These are phyloP conservation scores for Aspergillus fijiensis DNA, from an alignment of 2,329 filamentous ascomycete genomes.

Conservation along the genomic window DNA sequence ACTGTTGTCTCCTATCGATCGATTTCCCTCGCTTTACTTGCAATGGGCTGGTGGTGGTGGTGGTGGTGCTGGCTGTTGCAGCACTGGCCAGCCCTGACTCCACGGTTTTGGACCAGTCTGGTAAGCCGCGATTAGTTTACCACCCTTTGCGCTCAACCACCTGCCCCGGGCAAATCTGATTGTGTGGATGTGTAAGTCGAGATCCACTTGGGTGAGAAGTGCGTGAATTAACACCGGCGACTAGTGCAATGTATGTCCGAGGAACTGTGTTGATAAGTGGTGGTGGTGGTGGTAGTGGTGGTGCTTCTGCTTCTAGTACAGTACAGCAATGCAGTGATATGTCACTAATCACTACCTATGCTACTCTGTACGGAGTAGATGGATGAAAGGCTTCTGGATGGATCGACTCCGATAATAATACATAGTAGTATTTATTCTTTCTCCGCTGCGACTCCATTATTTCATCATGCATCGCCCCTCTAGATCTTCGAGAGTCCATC, in stretches of 20 bases:
- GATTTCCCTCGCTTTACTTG: background rate
- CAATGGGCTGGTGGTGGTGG: background rate
- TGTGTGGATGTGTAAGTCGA: constrained; percentile 7
- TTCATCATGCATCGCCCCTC: background rate
- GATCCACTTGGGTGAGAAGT: constrained; percentile 4
- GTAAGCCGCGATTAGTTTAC: constrained; percentile 14
- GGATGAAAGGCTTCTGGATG: background rate
- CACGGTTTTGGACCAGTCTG: constrained; percentile 4
- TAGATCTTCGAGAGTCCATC: background rate
- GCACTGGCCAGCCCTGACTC: constrained; percentile 4
- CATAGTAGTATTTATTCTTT: background rate
- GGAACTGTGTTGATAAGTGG: background rate
- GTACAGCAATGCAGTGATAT: too few relatives aligned
- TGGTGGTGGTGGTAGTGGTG: too few relatives aligned
- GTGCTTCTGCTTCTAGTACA: too few relatives aligned
- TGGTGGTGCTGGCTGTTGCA: constrained; percentile 3
- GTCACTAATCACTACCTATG: too few relatives aligned
- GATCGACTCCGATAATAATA: background rate
- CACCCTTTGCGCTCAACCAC: background rate
- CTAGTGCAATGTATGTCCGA: background rate
- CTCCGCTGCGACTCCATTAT: background rate
- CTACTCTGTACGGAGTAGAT: background rate
- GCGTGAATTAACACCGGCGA: constrained; percentile 10
- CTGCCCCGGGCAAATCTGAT: constrained; percentile 17
- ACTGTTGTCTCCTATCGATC: background rate